These are phyloP conservation scores for Cicer pinnatifidum DNA, from an alignment of 306 rosid genomes.

Conservation along the genomic window DNA sequence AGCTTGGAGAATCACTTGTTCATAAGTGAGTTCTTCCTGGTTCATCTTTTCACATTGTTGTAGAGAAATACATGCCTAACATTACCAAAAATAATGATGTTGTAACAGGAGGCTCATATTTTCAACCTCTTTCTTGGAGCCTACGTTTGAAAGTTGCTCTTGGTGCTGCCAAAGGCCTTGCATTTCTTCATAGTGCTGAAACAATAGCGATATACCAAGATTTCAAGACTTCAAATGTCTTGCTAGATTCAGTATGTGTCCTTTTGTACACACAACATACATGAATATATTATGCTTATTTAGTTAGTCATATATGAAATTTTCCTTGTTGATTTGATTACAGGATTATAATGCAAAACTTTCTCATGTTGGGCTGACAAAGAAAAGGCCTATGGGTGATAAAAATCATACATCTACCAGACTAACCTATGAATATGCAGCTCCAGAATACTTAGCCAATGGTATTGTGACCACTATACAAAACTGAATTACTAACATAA, in stretches of 20 bases:
- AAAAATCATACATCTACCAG: conserved; percentile 56
- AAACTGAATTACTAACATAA: background rate
- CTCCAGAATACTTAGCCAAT: conserved; percentile 66
- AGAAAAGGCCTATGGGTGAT: conserved; percentile 55
- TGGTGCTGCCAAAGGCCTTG: conserved; percentile 77
- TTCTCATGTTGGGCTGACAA: conserved; percentile 62
- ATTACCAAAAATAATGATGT: conserved; percentile 28
- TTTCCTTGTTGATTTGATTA: conserved; percentile 34
- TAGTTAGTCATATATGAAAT: conserved; percentile 27
- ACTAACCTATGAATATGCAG: conserved; percentile 64
- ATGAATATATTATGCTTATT: background rate
- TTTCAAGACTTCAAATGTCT: conserved; percentile 64
- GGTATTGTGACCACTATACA: conserved; percentile 45
- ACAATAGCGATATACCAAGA: conserved; percentile 58
- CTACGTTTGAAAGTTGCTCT: conserved; percentile 73
- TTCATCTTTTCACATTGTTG: conserved; percentile 19
- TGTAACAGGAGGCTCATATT: conserved; percentile 68
- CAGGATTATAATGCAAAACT: conserved; percentile 69
- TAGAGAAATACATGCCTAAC: conserved; percentile 29
- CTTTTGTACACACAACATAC: conserved; percentile 1
- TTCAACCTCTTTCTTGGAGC: conserved; percentile 76
- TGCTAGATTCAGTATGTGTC: conserved; percentile 65
- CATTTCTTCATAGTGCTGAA: conserved; percentile 66
- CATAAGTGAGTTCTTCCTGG: conserved; percentile 56
- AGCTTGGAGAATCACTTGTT: conserved; percentile 81